Percentiles rank a stretch among this genome's conserved stretches.
Evolutionary conservation across 1,284 basidiomycete genomes (phyloP).

Genomic region (Calocybe gambosa): DNA sequence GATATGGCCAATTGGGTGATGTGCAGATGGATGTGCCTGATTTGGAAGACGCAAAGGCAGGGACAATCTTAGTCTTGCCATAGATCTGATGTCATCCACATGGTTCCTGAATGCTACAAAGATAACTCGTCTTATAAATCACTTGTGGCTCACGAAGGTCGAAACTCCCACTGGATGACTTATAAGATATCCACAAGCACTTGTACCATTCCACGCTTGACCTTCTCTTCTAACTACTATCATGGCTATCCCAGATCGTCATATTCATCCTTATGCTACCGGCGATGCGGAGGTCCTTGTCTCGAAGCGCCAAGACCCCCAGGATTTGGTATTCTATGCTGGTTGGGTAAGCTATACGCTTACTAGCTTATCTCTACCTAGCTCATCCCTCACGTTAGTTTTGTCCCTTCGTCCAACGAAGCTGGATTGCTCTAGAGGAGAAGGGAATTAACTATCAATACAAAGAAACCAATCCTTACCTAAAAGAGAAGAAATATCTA

Average conservation of each 20-base stretch:
- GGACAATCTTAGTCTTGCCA: constrained; percentile 29
- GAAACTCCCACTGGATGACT: constrained; percentile 3
- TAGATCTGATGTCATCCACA: constrained; percentile 2
- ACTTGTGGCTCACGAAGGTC: background rate
- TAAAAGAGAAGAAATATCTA: constrained; percentile 59
- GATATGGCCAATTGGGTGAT: background rate
- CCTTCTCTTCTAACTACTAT: constrained; percentile 3
- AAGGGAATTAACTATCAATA: constrained; percentile 59
- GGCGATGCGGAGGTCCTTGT: constrained; percentile 51
- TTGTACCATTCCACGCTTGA: background rate
- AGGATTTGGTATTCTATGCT: constrained; percentile 54
- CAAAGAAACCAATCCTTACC: constrained; percentile 65
- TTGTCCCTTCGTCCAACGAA: constrained; percentile 65
- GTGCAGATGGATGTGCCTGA: background rate
- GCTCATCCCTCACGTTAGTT: constrained; percentile 34
- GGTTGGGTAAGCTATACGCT: constrained; percentile 42
- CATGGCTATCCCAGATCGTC: constrained; percentile 40
- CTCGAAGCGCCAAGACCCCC: constrained; percentile 38
- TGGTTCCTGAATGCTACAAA: background rate
- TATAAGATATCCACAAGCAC: constrained; percentile 2
- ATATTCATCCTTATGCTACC: constrained; percentile 52
- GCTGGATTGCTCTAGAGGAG: constrained; percentile 66
- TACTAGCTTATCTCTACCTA: background rate
- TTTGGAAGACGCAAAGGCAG: constrained; percentile 4
- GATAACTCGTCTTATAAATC: constrained; percentile 2